These are phyloP conservation scores for Pleurotus sapidus DNA, from an alignment of 768 basidiomycete species.

Conservation along the genomic window DNA sequence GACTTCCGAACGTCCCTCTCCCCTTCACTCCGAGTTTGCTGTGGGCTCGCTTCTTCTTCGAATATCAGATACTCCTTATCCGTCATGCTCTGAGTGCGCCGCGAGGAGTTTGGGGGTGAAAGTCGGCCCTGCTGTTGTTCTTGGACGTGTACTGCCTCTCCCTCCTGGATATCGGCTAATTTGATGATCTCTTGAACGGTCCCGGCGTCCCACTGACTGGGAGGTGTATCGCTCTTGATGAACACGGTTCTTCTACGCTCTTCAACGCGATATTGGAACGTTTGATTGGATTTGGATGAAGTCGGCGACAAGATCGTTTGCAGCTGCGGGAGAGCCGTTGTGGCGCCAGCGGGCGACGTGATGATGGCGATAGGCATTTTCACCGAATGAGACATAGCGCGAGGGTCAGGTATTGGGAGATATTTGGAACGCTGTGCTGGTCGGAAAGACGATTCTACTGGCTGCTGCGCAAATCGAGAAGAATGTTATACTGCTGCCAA, in stretches of 20 bases:
- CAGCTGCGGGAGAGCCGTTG: slow-evolving; percentile 11
- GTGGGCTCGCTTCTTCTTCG: slow-evolving; percentile 3
- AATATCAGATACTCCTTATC: slow-evolving; percentile 1
- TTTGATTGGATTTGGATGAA: slow-evolving; percentile 23
- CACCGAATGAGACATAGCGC: neutral
- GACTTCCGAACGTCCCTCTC: slow-evolving; percentile 6
- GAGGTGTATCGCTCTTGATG: slow-evolving; percentile 40
- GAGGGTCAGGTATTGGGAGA: neutral
- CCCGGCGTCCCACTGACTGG: slow-evolving; percentile 38
- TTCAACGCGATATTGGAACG: slow-evolving; percentile 44
- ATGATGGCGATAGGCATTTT: slow-evolving; percentile 8
- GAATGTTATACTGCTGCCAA: slow-evolving; percentile 22
- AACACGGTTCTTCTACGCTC: slow-evolving; percentile 45
- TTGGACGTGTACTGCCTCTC: slow-evolving; percentile 10
- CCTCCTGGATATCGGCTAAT: slow-evolving; percentile 30
- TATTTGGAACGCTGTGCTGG: no score
- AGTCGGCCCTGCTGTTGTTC: slow-evolving; percentile 16
- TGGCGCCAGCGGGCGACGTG: slow-evolving; percentile 6
- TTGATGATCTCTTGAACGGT: slow-evolving; percentile 38
- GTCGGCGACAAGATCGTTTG: slow-evolving; percentile 12
- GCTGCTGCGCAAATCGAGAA: no score
- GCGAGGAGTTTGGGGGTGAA: neutral
- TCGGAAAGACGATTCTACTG: no score
- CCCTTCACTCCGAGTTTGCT: slow-evolving; percentile 1
- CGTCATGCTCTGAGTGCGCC: slow-evolving; percentile 8